Evolutionary conservation across 495 filamentous ascomycete species (phyloP), one percentile per base, ranked within the genome.

Genomic region (Lichenothelia convexa): DNA sequence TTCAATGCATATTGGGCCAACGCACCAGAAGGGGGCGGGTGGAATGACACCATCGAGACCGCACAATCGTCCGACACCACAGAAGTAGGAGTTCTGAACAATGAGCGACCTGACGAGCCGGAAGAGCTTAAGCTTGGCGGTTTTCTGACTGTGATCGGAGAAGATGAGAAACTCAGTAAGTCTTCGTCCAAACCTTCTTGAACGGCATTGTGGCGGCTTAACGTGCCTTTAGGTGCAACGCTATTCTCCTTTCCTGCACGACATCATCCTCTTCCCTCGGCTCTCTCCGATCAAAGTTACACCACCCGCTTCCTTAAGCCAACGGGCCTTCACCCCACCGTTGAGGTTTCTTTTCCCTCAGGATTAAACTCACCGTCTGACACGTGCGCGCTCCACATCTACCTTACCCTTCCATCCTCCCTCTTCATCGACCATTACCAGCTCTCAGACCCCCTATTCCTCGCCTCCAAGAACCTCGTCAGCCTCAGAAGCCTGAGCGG

Each of bases 371-470:
- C 46, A 47, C 56, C 39, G 46, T 57, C 34, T 61, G 44, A 40
- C 18, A 37, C 45, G 26, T 94, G 89, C 54, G 68, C 70, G 15
- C 63, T 87, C 2, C 76, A 93, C 55, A 68, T 81, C 19, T 85
- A 93, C 55, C 63, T 93, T 34, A 86, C 81, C 5, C 72, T 97
- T 19, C 89, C 89, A n/a, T 73, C 74, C 18, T 52, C 62, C 17
- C 62, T 95, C 42, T 94, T 97, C 49, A 67, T 74, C 32, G 89
- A 97, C 56, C 75, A 77, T 53, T 89, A 94, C 54, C 80, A 85
- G 46, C 67, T 92, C 39, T 68, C 61, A 27, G 80, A 86, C 53
- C 54, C 63, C 5, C 63, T 86, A 24, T 78, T 83, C 57, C 64
- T 86, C 22, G 42, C 67, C 15, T 81, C 80, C 1, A 80, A 91